Conservation (phyloP, 495 filamentous ascomycete genomes). For the Evernia prunastri region DNA sequence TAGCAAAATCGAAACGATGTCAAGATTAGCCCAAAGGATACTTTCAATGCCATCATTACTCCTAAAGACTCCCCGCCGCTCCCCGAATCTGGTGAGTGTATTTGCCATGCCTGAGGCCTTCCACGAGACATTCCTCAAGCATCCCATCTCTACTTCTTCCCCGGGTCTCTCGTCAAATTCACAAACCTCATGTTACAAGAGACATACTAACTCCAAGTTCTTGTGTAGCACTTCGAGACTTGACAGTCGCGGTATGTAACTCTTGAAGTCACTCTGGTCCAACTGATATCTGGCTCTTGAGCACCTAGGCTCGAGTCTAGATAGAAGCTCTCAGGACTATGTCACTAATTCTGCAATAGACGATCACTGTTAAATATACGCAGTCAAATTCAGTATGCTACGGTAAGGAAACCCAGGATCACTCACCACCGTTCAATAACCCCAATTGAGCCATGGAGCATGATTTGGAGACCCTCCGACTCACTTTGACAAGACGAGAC, state of each 20-base stretch:
- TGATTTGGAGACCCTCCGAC: no score
- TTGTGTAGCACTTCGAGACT: constrained; percentile 63
- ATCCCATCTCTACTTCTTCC: background rate
- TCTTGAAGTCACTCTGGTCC: background rate
- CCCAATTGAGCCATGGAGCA: no score
- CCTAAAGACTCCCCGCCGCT: constrained; percentile 69
- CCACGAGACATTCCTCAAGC: background rate
- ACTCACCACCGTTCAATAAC: background rate
- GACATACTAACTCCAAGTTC: background rate
- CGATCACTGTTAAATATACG: constrained; percentile 95
- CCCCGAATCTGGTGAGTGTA: constrained; percentile 47
- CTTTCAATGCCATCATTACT: constrained; percentile 77
- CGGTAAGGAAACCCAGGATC: background rate
- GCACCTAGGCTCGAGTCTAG: background rate
- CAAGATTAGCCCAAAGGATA: constrained; percentile 69
- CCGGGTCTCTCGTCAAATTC: background rate
- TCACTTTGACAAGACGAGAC: background rate
- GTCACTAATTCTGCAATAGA: constrained; percentile 29
- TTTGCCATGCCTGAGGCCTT: background rate
- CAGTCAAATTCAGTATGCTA: constrained; percentile 99
- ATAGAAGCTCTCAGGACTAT: background rate
- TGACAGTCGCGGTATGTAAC: constrained; percentile 62
- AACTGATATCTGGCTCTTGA: background rate
- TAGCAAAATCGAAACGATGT: constrained; percentile 85
- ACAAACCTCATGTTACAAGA: background rate